Base-by-base conservation (phyloP, 2,329 filamentous ascomycete genomes). In the Ophiostoma himal-ulmi region DNA sequence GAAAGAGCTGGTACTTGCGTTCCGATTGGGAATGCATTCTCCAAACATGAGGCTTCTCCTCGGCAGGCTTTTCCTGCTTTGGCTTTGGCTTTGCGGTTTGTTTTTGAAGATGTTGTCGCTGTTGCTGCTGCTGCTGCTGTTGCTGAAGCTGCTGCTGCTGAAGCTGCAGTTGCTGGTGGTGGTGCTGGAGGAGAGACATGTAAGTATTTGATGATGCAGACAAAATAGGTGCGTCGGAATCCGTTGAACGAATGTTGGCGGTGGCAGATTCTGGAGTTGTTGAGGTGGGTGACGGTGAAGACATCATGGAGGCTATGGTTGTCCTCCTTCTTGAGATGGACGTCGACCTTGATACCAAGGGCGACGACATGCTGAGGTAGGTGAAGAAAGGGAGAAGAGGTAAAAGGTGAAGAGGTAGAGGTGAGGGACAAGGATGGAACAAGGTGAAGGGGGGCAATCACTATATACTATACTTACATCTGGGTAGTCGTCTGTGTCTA, bases 1-100 rank as follows among this genome's bases (percentile, higher is more conserved):
- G 84, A 74, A 89, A 89, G 57, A 88, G 80, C 76, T 88, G 86
- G 74, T 89, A 89, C 78, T 86, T 88, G 71, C 83, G 82, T 64
- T 86, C 83, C 13, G 83, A 77, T 72, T 86, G 84, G 3, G 72
- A 48, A 73, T 85, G 82, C 84, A 88, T 87, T 76, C 85, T 87
- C 85, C 85, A 87, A 67, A 82, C 77, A 75, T 82, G 84, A 17
- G 83, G 79, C 78, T 84, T 87, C 71, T 85, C 83, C 69, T 82
- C 78, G 36, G 36, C 30, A 30, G 41, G 17, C 20, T 37, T 34
- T 37, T 22, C 20, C n/a, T n/a, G 64, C n/a, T 44, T 67, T 26
- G 52, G 37, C 22, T 48, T 48, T 41, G 37, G 13, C 11, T 48
- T 44, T 44, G 10, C 5, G 11, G 34, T 11, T 36, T 52, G 62